Percentiles rank a stretch among this genome's conserved stretches.
Conservation (phyloP, 495 filamentous ascomycete genomes). For the Friedmanniomyces endolithicus region DNA sequence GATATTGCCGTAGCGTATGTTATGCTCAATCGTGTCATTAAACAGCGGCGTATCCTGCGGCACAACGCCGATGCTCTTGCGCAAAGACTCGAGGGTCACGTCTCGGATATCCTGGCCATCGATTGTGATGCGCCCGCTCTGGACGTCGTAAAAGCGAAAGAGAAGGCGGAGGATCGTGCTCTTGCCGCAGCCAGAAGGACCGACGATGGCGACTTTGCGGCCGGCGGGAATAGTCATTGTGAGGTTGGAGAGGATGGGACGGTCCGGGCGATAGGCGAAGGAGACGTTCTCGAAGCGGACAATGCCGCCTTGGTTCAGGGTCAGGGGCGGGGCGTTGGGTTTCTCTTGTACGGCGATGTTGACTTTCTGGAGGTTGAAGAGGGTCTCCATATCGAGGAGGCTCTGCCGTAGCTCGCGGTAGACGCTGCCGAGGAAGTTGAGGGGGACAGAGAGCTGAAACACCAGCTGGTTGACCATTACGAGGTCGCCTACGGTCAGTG, state of each 20-base stretch:
- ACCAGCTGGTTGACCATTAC: constrained; percentile 99
- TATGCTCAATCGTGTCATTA: constrained; percentile 89
- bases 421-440: constrained; percentile 92
- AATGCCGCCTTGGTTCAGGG: constrained; percentile 64
- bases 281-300: constrained; percentile 90
- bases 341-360: constrained; percentile 75
- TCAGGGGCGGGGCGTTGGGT: constrained; percentile 56
- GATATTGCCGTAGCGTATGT: constrained; percentile 89
- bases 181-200: constrained; percentile 91
- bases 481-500: constrained; percentile 83
- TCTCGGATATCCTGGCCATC: constrained; percentile 87
- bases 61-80: constrained; percentile 83
- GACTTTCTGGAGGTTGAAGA: constrained; percentile 98
- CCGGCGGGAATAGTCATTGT: constrained; percentile 84
- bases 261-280: constrained; percentile 80
- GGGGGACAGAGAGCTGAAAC: constrained; percentile 88
- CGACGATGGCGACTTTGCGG: constrained; percentile 90
- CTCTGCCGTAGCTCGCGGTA: constrained; percentile 94
- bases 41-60: constrained; percentile 96
- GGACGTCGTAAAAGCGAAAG: constrained; percentile 89
- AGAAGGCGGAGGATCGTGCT: constrained; percentile 82
- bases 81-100: constrained; percentile 67
- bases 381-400: constrained; percentile 91
- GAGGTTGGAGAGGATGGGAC: constrained; percentile 76
- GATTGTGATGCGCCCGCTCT: constrained; percentile 74